A percentile compares a stretch with the other conserved stretches of the same genome.
These are phyloP conservation scores for Ophiorrhiza pumila DNA, from an alignment of 257 asterid species.

Conservation along the genomic window DNA sequence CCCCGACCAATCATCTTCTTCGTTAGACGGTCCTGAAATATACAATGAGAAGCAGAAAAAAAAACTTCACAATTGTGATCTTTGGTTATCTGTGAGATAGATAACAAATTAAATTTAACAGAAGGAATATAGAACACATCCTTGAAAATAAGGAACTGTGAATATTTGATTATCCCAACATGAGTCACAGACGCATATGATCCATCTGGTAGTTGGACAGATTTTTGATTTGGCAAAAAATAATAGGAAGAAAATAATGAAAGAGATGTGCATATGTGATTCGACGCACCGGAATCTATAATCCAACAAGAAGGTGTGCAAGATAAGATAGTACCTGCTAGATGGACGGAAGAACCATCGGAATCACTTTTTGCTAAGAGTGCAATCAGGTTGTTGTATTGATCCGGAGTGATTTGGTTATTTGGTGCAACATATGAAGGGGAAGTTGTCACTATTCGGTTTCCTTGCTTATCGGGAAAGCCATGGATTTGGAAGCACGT, in stretches of 20 bases:
- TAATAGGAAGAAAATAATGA: no score
- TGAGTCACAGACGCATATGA: not conserved
- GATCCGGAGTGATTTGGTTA: not conserved
- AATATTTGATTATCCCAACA: not conserved
- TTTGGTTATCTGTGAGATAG: not conserved
- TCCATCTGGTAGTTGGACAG: not conserved
- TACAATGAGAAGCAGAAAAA: not conserved
- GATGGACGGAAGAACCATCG: constrained; percentile 1
- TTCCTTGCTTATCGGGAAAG: not conserved
- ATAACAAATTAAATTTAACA: constrained; percentile 1
- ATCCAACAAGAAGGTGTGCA: constrained; percentile 1
- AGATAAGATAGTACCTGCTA: constrained; percentile 8
- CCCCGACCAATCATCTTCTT: constrained; percentile 9
- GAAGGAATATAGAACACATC: not conserved
- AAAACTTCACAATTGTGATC: not conserved
- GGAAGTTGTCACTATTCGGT: not conserved
- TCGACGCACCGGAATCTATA: no score
- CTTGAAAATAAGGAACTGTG: not conserved
- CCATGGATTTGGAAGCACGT: constrained; percentile 1
- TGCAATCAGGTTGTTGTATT: not conserved
- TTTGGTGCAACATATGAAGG: not conserved
- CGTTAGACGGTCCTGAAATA: not conserved
- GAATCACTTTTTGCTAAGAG: constrained; percentile 6
- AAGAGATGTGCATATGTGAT: no score
- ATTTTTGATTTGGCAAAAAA: no score